Conservation (phyloP, 768 basidiomycete genomes). For the Auricularia heimuer region DNA sequence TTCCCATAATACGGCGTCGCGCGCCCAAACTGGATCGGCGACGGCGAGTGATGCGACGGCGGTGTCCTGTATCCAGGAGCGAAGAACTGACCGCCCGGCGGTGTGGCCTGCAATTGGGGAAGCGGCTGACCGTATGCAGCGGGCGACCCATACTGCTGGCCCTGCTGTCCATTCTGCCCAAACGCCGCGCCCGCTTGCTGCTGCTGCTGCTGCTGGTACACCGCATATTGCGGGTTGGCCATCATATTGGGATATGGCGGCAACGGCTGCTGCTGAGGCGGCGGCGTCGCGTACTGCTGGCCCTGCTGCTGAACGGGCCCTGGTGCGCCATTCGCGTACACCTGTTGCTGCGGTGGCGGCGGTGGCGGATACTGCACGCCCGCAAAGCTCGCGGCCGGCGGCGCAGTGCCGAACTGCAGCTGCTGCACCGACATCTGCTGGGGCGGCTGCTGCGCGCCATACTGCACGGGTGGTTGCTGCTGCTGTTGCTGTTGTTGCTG, state of each 20-base stretch:
- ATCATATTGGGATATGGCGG: background rate
- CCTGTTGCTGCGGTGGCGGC: conserved; percentile 6
- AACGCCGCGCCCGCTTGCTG: background rate
- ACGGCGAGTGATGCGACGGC: background rate
- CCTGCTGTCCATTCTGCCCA: background rate
- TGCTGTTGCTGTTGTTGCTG: conserved; percentile 22
- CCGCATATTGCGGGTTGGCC: no score
- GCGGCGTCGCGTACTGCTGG: background rate
- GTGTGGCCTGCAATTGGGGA: no score
- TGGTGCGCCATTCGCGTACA: background rate
- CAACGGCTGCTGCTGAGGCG: background rate
- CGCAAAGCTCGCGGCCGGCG: no score
- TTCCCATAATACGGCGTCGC: background rate
- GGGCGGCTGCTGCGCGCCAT: background rate
- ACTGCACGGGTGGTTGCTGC: background rate
- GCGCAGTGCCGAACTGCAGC: background rate
- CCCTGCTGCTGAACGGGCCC: background rate
- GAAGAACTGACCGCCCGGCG: no score
- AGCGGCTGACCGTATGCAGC: no score
- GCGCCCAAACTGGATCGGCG: background rate
- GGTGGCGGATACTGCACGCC: conserved; percentile 4
- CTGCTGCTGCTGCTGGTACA: background rate
- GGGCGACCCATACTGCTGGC: background rate
- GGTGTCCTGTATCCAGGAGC: no score
- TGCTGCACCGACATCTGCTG: background rate